These are phyloP conservation scores for Coccomyxa subellipsoidea DNA, from an alignment of 163 green algal species.

Conservation along the genomic window DNA sequence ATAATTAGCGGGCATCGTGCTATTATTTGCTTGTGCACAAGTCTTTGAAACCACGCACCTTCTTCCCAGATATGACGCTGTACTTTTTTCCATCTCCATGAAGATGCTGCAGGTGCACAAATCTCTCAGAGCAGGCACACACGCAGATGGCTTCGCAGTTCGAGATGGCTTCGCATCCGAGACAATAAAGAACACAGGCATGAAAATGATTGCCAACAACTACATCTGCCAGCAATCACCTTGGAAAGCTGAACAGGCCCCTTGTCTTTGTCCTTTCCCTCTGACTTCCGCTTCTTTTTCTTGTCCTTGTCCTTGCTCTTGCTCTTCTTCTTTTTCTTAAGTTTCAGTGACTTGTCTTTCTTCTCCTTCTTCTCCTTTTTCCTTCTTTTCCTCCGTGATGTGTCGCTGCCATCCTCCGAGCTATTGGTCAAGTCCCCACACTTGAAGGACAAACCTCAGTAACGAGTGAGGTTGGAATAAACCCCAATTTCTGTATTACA, in stretches of 20 bases:
- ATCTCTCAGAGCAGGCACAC: neutral
- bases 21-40: neutral
- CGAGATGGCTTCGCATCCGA: too few relatives aligned
- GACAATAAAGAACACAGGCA: too few relatives aligned
- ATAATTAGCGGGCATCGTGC: too few relatives aligned
- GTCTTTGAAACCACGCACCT: slow-evolving; percentile 3
- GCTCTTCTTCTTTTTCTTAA: slow-evolving; percentile 12
- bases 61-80: slow-evolving; percentile 30
- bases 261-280: neutral
- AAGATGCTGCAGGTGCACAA: neutral
- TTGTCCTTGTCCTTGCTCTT: slow-evolving; percentile 14
- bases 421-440: neutral
- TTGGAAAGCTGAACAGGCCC: slow-evolving; percentile 33
- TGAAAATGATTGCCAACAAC: too few relatives aligned
- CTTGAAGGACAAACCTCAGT: slow-evolving; percentile 5
- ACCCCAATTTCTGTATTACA: too few relatives aligned
- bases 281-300: slow-evolving; percentile 3
- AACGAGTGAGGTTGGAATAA: neutral
- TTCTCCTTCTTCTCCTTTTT: slow-evolving; percentile 17
- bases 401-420: neutral
- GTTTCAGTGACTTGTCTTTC: slow-evolving; percentile 12
- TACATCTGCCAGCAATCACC: too few relatives aligned
- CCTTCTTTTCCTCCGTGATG: neutral
- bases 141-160: too few relatives aligned
- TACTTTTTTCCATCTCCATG: slow-evolving; percentile 17